Base-by-base conservation (phyloP, 2,329 filamentous ascomycete genomes). In the Elsinoe arachidis region DNA sequence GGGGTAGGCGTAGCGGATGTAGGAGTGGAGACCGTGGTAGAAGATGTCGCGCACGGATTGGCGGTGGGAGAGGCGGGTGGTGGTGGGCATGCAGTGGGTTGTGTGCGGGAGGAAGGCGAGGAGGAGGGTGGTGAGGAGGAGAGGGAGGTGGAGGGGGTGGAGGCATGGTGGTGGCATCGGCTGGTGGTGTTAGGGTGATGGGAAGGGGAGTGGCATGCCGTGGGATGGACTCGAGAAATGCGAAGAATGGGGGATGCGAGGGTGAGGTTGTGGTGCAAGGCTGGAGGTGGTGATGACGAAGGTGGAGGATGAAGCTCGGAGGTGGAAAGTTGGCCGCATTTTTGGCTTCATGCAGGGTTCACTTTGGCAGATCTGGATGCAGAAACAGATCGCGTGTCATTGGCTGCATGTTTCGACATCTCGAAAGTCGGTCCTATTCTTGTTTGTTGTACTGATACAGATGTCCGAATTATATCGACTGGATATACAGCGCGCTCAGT, bases 21-120 rank as follows among this genome's bases (percentile, higher is more conserved):
- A 99, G 72, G 92, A 95, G 73, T 91, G 85, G 75, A 85, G 97
- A 60, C 93, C 93, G 77, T 99, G 93, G 72, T 95, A 96, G 76
- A 97, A 97, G 80, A 97, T 90, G 64, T 88, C 80, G 58, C 68
- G 65, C 23, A 76, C 76, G 61, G 78, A 75, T 64, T 74, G 73
- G 63, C 74, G 75, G 39, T 78, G 66, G 41, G 60, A 60, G 9
- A 66, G 58, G 47, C 74, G 68, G 33, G 65, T 62, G 55, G 75
- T 72, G 74, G 72, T 70, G 58, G 72, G 71, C 75, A 78, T 77
- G 70, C 73, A 70, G 63, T 63, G 55, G 56, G 68, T 63, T 9
- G 70, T 60, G 39, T 63, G 62, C 49, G 70, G 61, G 62, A 71
- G 58, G 57, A 66, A 66, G 15, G 26, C 33, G 26, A 10, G 26